Base-by-base conservation (phyloP, 768 basidiomycete species). In the Suillus sp. region DNA sequence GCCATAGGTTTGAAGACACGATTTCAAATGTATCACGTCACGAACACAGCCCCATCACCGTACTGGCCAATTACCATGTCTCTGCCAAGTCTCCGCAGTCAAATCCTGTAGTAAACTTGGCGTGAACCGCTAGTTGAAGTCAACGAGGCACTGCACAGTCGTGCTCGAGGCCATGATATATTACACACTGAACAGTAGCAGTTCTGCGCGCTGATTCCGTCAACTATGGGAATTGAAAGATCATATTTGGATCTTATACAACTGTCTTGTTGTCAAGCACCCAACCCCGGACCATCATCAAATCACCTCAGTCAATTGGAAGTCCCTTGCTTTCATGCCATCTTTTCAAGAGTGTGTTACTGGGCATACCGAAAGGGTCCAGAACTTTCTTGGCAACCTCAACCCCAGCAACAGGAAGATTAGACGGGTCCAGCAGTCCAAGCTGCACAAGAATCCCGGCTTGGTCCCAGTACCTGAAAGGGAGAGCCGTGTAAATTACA, bases 401-500 rank as follows among this genome's bases (percentile, higher is more conserved):
- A n/a, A 75, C 63, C n/a, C 81, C 78, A 2, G 79, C 75, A 14
- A 80, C 69, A 4, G 79, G 77, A 43, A 80, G 72, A 27, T 53
- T 40, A 8, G 64, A 64, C 6, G 73, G 66, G 37, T 76, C 69
- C 22, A 80, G 66, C n/a, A 78, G 70, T 20, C 77, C 79, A 35
- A 80, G 75, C 67, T 83, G 83, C 18, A 78, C 78, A 25, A 83
- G 73, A 16, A 76, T 55, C 11, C 78, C 80, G n/a, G 82, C 82
- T 68, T 83, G 82, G 59, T 83, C 82, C 82, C 81, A 81, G 62
- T 81, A 81, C 53, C 80, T 81, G 25, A 66, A 35, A 51, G 59
- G 13, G 25, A 25, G 18, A 13, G 59, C 43, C 5, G 54, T 38
- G 45, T 62, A 30, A 22, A 42, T 4, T 4, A 64, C 27, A 56